phyloP scores from a whole-genome alignment of 176 grass and related monocot genomes.

The Avena eriantha region DNA sequence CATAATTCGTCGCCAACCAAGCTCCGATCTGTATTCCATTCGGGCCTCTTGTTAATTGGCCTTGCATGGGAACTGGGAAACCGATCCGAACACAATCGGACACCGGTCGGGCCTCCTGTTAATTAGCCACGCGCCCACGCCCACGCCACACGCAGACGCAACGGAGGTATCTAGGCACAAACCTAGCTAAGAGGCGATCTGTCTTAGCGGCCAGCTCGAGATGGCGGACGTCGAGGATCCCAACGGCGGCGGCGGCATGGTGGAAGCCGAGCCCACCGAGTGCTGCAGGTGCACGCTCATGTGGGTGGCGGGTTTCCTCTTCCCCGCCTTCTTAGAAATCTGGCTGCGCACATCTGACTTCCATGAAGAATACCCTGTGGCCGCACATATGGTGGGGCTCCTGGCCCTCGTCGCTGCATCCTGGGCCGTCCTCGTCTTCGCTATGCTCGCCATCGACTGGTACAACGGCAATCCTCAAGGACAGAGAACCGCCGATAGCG shows the following conservation, averaged over 20 bases:
- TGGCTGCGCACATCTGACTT: too few species aligned
- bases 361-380: too few species aligned
- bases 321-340: background rate
- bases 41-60: too few species aligned
- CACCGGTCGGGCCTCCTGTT: too few species aligned
- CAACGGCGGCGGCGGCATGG: background rate
- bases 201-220: background rate
- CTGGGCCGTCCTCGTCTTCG: background rate
- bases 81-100: too few species aligned
- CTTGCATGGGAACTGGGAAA: too few species aligned
- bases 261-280: background rate
- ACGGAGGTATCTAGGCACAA: too few species aligned
- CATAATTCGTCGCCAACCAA: too few species aligned
- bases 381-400: background rate
- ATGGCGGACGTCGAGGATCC: background rate
- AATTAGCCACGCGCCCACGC: too few species aligned
- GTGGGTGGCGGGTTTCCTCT: background rate
- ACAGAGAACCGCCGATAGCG: background rate
- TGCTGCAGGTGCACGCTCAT: background rate
- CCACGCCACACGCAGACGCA: too few species aligned
- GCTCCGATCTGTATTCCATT: too few species aligned
- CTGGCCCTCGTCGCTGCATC: background rate
- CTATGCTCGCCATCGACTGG: background rate
- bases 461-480: background rate
- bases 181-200: too few species aligned